phyloP scores from a whole-genome alignment of 23 red algal species.

The Gracilaria gracilis region DNA sequence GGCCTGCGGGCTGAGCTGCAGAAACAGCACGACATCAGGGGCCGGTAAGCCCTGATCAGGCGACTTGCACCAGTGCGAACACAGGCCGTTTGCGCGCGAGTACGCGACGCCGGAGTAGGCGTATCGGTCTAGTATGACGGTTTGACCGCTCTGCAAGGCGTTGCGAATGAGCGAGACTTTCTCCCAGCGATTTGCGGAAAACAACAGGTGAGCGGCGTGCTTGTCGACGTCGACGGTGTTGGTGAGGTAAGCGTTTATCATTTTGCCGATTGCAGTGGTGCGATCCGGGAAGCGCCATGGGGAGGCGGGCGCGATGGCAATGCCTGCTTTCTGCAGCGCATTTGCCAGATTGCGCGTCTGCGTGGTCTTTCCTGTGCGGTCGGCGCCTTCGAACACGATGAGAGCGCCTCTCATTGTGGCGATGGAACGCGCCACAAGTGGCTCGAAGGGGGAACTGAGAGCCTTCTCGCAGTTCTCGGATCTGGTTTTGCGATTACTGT shows the following conservation, averaged over 20 bases:
- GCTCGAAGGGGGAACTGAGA: too few relatives aligned
- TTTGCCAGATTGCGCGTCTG: conserved; percentile 61
- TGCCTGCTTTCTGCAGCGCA: conserved; percentile 44
- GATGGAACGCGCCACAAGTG: neutral
- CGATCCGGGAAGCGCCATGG: conserved; percentile 93
- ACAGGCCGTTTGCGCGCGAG: conserved; percentile 74
- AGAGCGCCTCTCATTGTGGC: conserved; percentile 69
- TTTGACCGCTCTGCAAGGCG: conserved; percentile 53
- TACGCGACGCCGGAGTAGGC: conserved; percentile 93
- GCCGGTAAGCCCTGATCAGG: conserved; percentile 79
- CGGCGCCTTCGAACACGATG: conserved; percentile 90
- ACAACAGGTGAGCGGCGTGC: conserved; percentile 82
- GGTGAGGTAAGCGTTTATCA: conserved; percentile 73
- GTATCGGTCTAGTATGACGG: conserved; percentile 88
- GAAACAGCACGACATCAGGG: conserved; percentile 86
- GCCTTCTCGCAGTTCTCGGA: too few relatives aligned
- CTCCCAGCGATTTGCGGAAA: conserved; percentile 97
- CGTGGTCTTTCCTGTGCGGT: conserved; percentile 94
- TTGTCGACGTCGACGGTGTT: conserved; percentile 39
- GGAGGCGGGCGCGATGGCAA: conserved; percentile 2
- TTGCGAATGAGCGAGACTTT: conserved; percentile 45
- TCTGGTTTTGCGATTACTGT: too few relatives aligned
- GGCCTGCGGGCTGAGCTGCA: conserved; percentile 43
- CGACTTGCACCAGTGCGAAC: conserved; percentile 74
- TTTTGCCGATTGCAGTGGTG: conserved; percentile 67